Conservation (phyloP, 108 stramenopile species). For the Fistulifera solaris region DNA sequence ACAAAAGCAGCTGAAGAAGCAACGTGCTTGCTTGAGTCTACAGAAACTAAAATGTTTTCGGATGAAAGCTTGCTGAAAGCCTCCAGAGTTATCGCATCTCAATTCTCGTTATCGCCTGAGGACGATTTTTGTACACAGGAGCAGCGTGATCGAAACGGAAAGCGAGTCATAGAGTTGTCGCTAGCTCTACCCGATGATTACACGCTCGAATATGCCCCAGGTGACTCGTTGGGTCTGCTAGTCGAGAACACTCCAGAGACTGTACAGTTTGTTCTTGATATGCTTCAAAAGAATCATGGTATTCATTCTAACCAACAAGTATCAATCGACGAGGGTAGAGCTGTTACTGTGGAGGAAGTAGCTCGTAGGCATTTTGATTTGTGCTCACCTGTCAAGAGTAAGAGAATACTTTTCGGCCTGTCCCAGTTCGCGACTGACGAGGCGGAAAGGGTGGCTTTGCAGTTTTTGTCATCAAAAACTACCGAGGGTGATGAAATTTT, state of each 20-base stretch:
- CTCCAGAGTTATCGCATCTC: slow-evolving; percentile 22
- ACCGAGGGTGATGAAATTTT: slow-evolving; percentile 25
- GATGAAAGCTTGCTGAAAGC: slow-evolving; percentile 15
- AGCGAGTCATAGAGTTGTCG: slow-evolving; percentile 78
- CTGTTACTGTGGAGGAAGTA: slow-evolving; percentile 51
- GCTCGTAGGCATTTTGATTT: slow-evolving; percentile 61
- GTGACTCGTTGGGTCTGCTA: slow-evolving; percentile 81
- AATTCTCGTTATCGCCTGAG: slow-evolving; percentile 33
- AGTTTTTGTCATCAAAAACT: slow-evolving; percentile 40
- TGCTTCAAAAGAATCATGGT: slow-evolving; percentile 45
- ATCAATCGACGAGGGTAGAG: slow-evolving; percentile 38
- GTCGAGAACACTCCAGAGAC: slow-evolving; percentile 53
- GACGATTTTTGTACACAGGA: not conserved
- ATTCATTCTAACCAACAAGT: slow-evolving; percentile 49
- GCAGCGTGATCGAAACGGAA: slow-evolving; percentile 48
- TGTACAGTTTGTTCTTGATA: slow-evolving; percentile 42
- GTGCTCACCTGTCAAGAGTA: slow-evolving; percentile 56
- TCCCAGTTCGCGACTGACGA: slow-evolving; percentile 60
- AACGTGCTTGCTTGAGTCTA: slow-evolving; percentile 4
- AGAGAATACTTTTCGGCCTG: slow-evolving; percentile 41
- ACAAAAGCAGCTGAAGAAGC: slow-evolving; percentile 40
- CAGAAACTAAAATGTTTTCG: not conserved
- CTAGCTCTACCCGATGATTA: slow-evolving; percentile 72
- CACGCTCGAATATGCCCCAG: slow-evolving; percentile 80
- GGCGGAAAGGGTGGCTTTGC: slow-evolving; percentile 36